Evolutionary conservation across 2,329 filamentous ascomycete genomes (phyloP).

Genomic region (Ophiostoma tasmaniense): DNA sequence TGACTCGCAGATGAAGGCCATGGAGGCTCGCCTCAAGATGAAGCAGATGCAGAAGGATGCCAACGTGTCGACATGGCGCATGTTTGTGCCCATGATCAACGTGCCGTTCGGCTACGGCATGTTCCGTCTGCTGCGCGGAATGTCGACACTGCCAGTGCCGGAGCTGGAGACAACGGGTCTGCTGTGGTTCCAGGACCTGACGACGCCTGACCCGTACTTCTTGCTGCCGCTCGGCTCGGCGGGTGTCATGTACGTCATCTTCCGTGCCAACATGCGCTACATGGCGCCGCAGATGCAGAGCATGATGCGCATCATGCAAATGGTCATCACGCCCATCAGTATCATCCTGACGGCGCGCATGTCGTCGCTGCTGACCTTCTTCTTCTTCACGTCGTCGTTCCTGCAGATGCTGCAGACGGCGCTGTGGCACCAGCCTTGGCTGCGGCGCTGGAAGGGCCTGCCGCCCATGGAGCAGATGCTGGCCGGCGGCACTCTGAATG

Average conservation of each 20-base stretch:
- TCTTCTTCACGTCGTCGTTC: conserved; percentile 43
- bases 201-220: conserved; percentile 66
- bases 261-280: conserved; percentile 27
- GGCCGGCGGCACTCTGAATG: conserved; percentile 1
- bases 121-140: conserved; percentile 67
- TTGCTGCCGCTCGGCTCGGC: conserved; percentile 60
- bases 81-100: conserved; percentile 47
- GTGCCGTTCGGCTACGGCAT: conserved; percentile 69
- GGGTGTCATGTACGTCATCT: conserved; percentile 40
- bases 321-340: conserved; percentile 29
- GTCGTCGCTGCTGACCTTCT: conserved; percentile 49
- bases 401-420: conserved; percentile 36
- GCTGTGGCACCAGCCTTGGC: conserved; percentile 33
- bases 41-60: conserved; percentile 41
- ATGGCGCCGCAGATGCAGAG: conserved; percentile 29
- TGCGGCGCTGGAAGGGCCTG: conserved; percentile 34
- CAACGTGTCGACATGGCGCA: conserved; percentile 44
- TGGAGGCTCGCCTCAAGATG: conserved; percentile 40
- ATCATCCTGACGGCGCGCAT: conserved; percentile 39
- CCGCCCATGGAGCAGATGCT: conserved; percentile 24
- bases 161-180: conserved; percentile 58
- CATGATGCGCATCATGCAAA: conserved; percentile 29
- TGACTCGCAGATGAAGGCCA: conserved; percentile 39
- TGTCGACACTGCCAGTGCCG: conserved; percentile 72
- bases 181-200: conserved; percentile 73